Evolutionary conservation across 768 basidiomycete genomes (phyloP), one percentile per base, ranked within the genome.

Genomic region (Cytidiella melzeri): DNA sequence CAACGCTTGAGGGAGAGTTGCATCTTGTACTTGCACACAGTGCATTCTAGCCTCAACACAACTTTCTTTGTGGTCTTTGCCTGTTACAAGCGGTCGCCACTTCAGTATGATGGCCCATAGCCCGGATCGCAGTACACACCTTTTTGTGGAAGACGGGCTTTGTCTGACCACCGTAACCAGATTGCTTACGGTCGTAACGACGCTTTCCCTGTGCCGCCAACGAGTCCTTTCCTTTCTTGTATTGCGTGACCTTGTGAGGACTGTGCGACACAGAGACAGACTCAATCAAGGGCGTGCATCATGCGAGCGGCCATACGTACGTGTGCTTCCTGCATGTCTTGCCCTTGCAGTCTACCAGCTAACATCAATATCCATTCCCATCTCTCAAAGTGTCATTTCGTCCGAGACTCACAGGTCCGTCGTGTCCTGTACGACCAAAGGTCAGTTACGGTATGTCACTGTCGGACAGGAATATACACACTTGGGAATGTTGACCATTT

Each of bases 131-230:
- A 3, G 26, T n/a, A 67, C 74, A 62, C 57, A 84, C 92, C 86
- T 96, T 98, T 81, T 99, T 99, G 89, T 99, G 96, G 87, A 99
- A 99, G 73, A 99, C 94, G 54, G 95, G 95, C 78, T 99, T 99
- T 52, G 95, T 99, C 80, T 99, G 95, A 75, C 95, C 95, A 87
- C 95, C 95, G 75, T 97, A 98, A 73, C 95, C 90, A 57, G 86
- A 87, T 72, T 90, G 93, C 82, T 96, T 95, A 65, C 95, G 87
- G 78, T 98, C 96, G 75, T 99, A 98, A 76, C 96, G 92, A 64
- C 96, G 89, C 84, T 99, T 98, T 76, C 96, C 96, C 76, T 99
- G 95, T 45, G 91, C 96, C 68, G 90, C 89, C 55, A 94, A 74
- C 52, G 96, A 98, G 68, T 92, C 95, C 75, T 99, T 98, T 68